phyloP scores from a whole-genome alignment of 2,329 filamentous ascomycete genomes.

The Colletotrichum coccodes region DNA sequence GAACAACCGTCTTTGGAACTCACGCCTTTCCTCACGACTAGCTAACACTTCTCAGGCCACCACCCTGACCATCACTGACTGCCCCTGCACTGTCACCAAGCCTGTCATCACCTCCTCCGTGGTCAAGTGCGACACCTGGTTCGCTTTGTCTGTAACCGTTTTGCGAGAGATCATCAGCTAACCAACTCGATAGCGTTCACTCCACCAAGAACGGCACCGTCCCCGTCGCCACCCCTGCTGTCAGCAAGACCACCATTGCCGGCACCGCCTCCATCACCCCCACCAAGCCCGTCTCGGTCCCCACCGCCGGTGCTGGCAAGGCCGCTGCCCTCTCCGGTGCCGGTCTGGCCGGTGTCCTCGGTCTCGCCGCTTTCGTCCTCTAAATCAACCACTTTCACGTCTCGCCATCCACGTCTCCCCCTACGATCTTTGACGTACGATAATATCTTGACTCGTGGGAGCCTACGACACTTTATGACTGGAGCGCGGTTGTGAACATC shows the following conservation, averaged over 20 bases:
- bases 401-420: constrained; percentile 47
- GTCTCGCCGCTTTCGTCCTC: constrained; percentile 67
- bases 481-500: constrained; percentile 43
- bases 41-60: constrained; percentile 59
- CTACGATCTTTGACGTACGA: constrained; percentile 53
- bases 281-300: constrained; percentile 46
- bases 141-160: constrained; percentile 29
- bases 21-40: constrained; percentile 34
- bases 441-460: constrained; percentile 53
- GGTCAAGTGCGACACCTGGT: constrained; percentile 66
- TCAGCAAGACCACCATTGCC: constrained; percentile 40
- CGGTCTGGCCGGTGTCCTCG: constrained; percentile 69
- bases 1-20: neutral
- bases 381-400: constrained; percentile 57
- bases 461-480: constrained; percentile 49
- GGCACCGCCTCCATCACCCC: constrained; percentile 43
- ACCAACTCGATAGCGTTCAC: constrained; percentile 21
- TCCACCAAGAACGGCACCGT: constrained; percentile 35
- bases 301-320: constrained; percentile 67
- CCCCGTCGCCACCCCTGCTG: constrained; percentile 40
- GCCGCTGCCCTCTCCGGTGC: constrained; percentile 66
- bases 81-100: constrained; percentile 75
- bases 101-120: constrained; percentile 63
- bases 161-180: neutral
- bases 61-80: constrained; percentile 77